phyloP scores from a whole-genome alignment of 192 early-diverging fungal species.

The Paraglomus brasilianum region DNA sequence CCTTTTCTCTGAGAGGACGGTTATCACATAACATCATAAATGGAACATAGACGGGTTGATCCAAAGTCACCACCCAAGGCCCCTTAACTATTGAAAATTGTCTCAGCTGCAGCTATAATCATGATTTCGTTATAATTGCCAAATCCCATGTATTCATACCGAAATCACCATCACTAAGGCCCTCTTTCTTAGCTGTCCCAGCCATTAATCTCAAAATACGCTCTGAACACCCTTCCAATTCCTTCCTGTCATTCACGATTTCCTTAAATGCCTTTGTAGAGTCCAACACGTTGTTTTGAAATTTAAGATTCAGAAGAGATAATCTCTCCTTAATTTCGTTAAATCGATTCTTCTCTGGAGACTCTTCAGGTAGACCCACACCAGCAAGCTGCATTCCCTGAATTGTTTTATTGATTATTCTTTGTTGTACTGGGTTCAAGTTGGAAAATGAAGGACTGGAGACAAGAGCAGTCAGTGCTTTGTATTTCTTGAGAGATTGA shows the following conservation, averaged over 20 bases:
- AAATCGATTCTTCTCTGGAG: slow-evolving; percentile 48
- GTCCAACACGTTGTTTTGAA: slow-evolving; percentile 56
- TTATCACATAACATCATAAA: slow-evolving; percentile 61
- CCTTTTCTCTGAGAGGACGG: slow-evolving; percentile 50
- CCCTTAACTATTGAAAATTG: slow-evolving; percentile 36
- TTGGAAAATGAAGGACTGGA: slow-evolving; percentile 36
- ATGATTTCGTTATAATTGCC: no score
- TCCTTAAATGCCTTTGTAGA: slow-evolving; percentile 54
- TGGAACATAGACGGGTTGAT: slow-evolving; percentile 50
- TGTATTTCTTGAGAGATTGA: slow-evolving; percentile 54
- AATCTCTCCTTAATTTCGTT: slow-evolving; percentile 49
- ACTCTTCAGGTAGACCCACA: slow-evolving; percentile 37
- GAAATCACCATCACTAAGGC: slow-evolving; percentile 36
- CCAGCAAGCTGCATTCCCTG: slow-evolving; percentile 51
- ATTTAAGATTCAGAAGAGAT: slow-evolving; percentile 49
- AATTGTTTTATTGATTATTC: slow-evolving; percentile 50
- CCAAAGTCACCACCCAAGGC: slow-evolving; percentile 55
- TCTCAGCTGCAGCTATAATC: no score
- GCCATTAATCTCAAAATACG: slow-evolving; percentile 45
- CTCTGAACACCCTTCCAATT: slow-evolving; percentile 48
- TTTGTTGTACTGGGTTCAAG: slow-evolving; percentile 49
- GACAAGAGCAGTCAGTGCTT: slow-evolving; percentile 48
- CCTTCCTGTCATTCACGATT: slow-evolving; percentile 39
- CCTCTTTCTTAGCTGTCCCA: slow-evolving; percentile 41
- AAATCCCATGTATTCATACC: slow-evolving; percentile 23